Evolutionary conservation across 2,329 filamentous ascomycete species (phyloP), one percentile per base, ranked within the genome.

Genomic region (Helminthosporium solani): DNA sequence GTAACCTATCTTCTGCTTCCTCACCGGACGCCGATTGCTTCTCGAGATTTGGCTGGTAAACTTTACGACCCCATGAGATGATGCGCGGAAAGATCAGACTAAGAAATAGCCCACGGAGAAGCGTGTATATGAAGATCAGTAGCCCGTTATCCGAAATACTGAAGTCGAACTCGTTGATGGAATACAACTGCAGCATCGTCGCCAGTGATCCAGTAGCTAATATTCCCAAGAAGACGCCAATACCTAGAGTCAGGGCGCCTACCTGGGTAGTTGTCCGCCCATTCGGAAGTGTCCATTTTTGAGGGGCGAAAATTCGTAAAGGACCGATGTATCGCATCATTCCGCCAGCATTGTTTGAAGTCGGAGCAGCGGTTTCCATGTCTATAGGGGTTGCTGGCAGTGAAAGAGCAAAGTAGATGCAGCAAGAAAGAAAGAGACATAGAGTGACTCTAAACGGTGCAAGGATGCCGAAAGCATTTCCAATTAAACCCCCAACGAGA

Each of bases 191-290:
- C 0, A 78, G 66, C 9, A 88, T 69, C 0, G 81, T 73, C 0
- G 83, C 81, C 0, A 85, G 83, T 45, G 86, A 88, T 1, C 83
- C 84, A 0, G 85, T 87, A 0, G 85, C 84, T 1, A 87, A 74
- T 60, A 88, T 83, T 0, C 81, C 84, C 0, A 86, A 67, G 47
- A 87, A 88, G 2, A 86, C 83, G 1, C 85, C 85, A 0, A 75
- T 68, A 16, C 82, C 85, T 2, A 88, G 76, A 1, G 87, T 78
- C 2, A 85, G 67, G 0, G 86, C 76, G 1, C 85, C 84, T 19
- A 81, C 81, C 51, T 87, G 81, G 15, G 69, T 80, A 39, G 68
- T 71, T 4, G 77, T 56, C 1, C 68, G 70, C 1, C 85, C 85
- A 40, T 76, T 73, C 0, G 58, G 56, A 0, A 82, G 66, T 0